Evolutionary conservation across 73 alveolate genomes (phyloP).

Genomic region (Tetrahymena malaccensis): DNA sequence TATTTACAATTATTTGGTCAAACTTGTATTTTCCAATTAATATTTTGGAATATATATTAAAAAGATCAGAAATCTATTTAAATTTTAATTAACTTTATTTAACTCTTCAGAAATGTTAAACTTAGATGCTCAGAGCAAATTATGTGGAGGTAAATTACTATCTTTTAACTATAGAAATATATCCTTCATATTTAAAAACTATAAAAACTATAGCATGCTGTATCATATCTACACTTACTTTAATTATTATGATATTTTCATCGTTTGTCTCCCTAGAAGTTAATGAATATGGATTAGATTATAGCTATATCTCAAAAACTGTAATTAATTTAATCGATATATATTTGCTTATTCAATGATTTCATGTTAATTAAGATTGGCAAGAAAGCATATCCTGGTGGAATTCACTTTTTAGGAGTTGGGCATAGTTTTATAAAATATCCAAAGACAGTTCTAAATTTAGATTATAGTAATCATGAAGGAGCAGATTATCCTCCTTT

Average conservation of each 20-base stretch:
- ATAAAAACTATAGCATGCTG: constrained; percentile 3
- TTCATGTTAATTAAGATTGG: background rate
- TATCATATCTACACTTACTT: background rate
- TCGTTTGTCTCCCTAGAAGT: constrained; percentile 83
- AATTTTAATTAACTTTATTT: background rate
- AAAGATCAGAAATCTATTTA: background rate
- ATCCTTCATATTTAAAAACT: no score
- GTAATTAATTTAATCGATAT: constrained; percentile 39
- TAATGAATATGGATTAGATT: constrained; percentile 90
- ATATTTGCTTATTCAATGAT: background rate
- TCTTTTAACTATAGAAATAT: no score
- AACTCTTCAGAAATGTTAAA: background rate
- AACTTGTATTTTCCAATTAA: background rate
- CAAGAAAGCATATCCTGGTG: constrained; percentile 61
- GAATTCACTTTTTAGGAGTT: constrained; percentile 88
- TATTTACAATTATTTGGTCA: background rate
- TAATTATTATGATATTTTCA: constrained; percentile 15
- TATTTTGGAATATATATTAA: background rate
- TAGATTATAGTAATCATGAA: constrained; percentile 73
- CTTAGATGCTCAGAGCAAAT: background rate
- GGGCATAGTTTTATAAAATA: constrained; percentile 88
- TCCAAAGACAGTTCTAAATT: constrained; percentile 90
- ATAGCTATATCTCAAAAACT: constrained; percentile 80
- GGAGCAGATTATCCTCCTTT: constrained; percentile 77
- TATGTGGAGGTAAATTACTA: background rate